These are phyloP conservation scores for Leccinum incarnatum DNA, from an alignment of 768 basidiomycete species.

Conservation along the genomic window DNA sequence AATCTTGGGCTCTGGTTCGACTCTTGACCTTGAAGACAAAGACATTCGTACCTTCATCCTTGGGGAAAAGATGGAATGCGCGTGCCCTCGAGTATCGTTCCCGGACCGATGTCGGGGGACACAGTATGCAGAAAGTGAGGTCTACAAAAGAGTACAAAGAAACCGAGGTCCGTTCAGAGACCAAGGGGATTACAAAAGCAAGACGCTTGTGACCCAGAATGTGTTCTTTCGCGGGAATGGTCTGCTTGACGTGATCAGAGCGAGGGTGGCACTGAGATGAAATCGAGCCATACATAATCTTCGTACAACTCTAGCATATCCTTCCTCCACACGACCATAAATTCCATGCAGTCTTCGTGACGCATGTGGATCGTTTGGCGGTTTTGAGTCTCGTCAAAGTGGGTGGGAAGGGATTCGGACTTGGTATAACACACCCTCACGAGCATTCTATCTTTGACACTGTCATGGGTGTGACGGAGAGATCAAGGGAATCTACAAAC, in stretches of 20 bases:
- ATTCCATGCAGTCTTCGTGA: slow-evolving; percentile 75
- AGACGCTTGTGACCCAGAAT: slow-evolving; percentile 72
- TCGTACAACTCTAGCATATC: slow-evolving; percentile 79
- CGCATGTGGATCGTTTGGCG: slow-evolving; percentile 59
- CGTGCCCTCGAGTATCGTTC: slow-evolving; percentile 41
- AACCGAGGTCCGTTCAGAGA: slow-evolving; percentile 57
- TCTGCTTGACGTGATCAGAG: slow-evolving; percentile 35
- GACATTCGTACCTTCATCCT: slow-evolving; percentile 76
- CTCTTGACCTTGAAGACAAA: slow-evolving; percentile 84
- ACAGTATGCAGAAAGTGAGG: slow-evolving; percentile 74
- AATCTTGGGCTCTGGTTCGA: slow-evolving; percentile 77
- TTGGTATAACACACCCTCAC: slow-evolving; percentile 70
- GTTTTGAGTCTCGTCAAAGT: slow-evolving; percentile 68
- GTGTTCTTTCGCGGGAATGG: slow-evolving; percentile 65
- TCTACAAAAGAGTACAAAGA: slow-evolving; percentile 88
- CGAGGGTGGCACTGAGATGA: background rate
- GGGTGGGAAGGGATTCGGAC: slow-evolving; percentile 42
- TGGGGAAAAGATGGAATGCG: slow-evolving; percentile 46
- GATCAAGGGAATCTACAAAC: slow-evolving; percentile 38
- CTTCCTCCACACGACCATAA: slow-evolving; percentile 81
- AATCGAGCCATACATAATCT: slow-evolving; percentile 65
- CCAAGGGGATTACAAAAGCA: slow-evolving; percentile 73
- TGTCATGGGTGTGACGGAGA: slow-evolving; percentile 12
- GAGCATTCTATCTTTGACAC: slow-evolving; percentile 78
- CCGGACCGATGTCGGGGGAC: slow-evolving; percentile 50